These are phyloP conservation scores for Pholiota molesta DNA, from an alignment of 768 basidiomycete genomes.

Conservation along the genomic window DNA sequence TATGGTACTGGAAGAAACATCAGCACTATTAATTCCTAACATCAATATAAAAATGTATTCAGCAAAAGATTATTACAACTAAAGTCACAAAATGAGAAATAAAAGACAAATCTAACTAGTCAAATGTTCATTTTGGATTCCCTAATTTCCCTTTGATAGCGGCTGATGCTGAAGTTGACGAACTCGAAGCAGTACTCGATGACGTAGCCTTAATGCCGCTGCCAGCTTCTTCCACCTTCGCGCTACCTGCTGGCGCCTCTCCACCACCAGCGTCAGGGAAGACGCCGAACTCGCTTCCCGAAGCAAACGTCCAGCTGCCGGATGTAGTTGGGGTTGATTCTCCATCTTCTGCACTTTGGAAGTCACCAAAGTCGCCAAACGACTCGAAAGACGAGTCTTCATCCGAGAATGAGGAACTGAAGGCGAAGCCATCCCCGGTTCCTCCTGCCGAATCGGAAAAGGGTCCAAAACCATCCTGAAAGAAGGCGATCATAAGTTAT, in stretches of 20 bases:
- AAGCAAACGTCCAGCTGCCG: constrained; percentile 72
- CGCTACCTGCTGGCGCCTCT: background rate
- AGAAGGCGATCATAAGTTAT: constrained; percentile 2
- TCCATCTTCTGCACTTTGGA: constrained; percentile 55
- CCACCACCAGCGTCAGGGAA: background rate
- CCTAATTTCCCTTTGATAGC: background rate
- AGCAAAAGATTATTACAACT: constrained; percentile 3
- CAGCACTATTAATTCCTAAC: too few relatives aligned
- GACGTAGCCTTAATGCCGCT: background rate
- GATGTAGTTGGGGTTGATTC: constrained; percentile 48
- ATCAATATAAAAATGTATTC: background rate
- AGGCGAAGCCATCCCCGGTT: constrained; percentile 56
- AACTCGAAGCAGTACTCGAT: background rate
- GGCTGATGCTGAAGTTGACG: background rate
- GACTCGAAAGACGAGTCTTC: constrained; percentile 72
- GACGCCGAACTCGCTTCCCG: constrained; percentile 14
- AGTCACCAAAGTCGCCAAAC: constrained; percentile 85
- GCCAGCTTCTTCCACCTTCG: background rate
- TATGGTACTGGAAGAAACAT: too few relatives aligned
- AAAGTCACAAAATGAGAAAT: background rate
- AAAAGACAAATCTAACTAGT: background rate
- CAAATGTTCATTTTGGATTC: background rate
- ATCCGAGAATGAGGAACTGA: constrained; percentile 60
- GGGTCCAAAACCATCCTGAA: constrained; percentile 73
- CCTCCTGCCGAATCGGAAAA: constrained; percentile 68